Evolutionary conservation across 768 basidiomycete genomes (phyloP).

Genomic region (Trichaptum fuscoviolaceum): DNA sequence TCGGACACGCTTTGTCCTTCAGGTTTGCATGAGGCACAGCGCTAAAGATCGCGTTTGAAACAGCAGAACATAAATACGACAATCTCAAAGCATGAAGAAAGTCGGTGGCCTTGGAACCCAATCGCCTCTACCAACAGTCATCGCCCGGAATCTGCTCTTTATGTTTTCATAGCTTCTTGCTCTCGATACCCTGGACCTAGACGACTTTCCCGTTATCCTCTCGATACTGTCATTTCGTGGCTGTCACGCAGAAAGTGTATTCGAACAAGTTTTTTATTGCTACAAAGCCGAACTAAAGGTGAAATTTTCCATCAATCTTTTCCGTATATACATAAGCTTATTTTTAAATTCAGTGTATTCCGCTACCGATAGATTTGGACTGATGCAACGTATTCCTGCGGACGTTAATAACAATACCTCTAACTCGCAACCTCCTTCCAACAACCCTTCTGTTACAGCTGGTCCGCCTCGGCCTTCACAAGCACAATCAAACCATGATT

Average conservation of each 20-base stretch:
- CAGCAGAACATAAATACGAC: not conserved
- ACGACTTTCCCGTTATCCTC: not conserved
- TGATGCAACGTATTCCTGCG: not conserved
- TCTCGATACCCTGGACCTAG: not conserved
- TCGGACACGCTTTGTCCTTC: not conserved
- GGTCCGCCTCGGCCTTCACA: too few relatives aligned
- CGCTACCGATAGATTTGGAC: not conserved
- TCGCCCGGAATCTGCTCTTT: not conserved
- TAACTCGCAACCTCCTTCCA: not conserved
- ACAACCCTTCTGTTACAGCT: not conserved
- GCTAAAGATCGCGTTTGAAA: not conserved
- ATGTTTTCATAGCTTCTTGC: not conserved
- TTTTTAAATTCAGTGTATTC: not conserved
- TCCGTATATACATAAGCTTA: not conserved
- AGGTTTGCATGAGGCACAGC: not conserved
- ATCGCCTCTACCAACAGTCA: not conserved
- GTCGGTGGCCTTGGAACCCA: not conserved
- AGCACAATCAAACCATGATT: too few relatives aligned
- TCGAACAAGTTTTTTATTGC: not conserved
- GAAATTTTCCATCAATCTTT: not conserved
- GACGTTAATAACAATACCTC: not conserved
- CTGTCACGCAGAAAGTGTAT: not conserved
- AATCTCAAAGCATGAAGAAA: not conserved
- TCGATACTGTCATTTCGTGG: not conserved
- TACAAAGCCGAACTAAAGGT: not conserved